phyloP scores from a whole-genome alignment of 768 basidiomycete species.

The Daedalea quercina region DNA sequence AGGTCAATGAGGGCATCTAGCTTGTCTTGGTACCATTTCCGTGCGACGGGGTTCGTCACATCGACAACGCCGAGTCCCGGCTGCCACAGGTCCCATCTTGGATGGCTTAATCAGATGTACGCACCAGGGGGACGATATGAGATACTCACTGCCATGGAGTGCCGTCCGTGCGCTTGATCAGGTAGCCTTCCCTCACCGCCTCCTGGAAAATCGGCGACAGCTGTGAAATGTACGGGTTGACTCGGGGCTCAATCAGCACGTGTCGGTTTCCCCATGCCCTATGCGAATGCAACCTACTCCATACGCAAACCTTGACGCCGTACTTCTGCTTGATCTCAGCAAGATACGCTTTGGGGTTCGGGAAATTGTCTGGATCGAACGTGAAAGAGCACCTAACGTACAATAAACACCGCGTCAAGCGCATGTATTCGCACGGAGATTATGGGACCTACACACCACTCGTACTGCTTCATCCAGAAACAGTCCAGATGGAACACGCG shows the following conservation, averaged over 20 bases:
- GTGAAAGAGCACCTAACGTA: conserved; percentile 59
- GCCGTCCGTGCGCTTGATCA: conserved; percentile 63
- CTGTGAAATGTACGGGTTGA: conserved; percentile 74
- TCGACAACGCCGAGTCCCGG: conserved; percentile 59
- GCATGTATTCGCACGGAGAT: too few relatives aligned
- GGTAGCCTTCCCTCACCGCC: conserved; percentile 58
- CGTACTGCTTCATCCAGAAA: conserved; percentile 71
- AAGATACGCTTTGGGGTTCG: conserved; percentile 60
- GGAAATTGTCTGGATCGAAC: conserved; percentile 72
- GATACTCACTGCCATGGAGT: conserved; percentile 55
- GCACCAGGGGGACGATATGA: too few relatives aligned
- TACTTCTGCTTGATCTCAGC: conserved; percentile 53
- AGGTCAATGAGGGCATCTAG: conserved; percentile 37
- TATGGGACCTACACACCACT: conserved; percentile 55
- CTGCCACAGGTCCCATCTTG: conserved; percentile 58
- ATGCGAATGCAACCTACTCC: conserved; percentile 40
- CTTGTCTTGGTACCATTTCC: conserved; percentile 40
- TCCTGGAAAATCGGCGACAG: conserved; percentile 64
- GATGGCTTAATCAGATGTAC: too few relatives aligned
- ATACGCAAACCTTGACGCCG: conserved; percentile 66
- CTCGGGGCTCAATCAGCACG: conserved; percentile 24
- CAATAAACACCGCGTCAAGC: neutral
- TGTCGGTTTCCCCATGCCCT: neutral
- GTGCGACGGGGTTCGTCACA: conserved; percentile 48
- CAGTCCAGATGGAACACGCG: conserved; percentile 74